Conservation (phyloP, 495 filamentous ascomycete genomes). For the Trichoderma erinaceum region DNA sequence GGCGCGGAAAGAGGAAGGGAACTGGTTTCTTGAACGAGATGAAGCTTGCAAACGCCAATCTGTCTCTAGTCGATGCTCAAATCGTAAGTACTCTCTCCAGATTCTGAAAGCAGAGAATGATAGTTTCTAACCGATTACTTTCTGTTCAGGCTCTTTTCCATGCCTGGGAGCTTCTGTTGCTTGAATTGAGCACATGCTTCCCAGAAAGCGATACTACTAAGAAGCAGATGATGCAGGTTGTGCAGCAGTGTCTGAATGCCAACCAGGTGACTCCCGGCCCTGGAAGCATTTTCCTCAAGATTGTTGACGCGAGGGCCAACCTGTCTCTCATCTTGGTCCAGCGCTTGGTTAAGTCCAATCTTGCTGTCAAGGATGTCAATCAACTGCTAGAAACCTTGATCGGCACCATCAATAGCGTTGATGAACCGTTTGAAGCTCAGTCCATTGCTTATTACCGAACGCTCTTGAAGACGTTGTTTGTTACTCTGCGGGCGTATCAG, state of each 20-base stretch:
- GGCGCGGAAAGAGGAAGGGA: slow-evolving; percentile 52
- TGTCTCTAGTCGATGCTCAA: slow-evolving; percentile 87
- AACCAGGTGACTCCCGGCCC: slow-evolving; percentile 61
- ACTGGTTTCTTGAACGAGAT: slow-evolving; percentile 77
- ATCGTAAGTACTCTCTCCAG: slow-evolving; percentile 52
- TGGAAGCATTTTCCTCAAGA: slow-evolving; percentile 63
- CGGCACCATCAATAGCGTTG: slow-evolving; percentile 57
- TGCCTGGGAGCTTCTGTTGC: slow-evolving; percentile 82
- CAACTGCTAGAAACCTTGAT: slow-evolving; percentile 60
- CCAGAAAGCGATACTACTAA: slow-evolving; percentile 51
- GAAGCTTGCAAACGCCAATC: slow-evolving; percentile 76
- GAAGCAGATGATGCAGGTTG: slow-evolving; percentile 60
- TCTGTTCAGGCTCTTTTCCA: slow-evolving; percentile 60
- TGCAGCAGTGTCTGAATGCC: slow-evolving; percentile 62
- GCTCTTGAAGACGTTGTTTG: slow-evolving; percentile 77
- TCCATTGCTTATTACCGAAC: slow-evolving; percentile 72
- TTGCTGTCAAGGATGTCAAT: slow-evolving; percentile 54
- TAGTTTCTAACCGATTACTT: slow-evolving; percentile 25
- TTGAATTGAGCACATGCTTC: slow-evolving; percentile 72
- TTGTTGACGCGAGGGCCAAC: slow-evolving; percentile 66
- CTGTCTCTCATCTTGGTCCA: slow-evolving; percentile 72
- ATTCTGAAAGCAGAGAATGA: not conserved
- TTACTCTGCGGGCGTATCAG: slow-evolving; percentile 59
- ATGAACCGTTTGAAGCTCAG: slow-evolving; percentile 54
- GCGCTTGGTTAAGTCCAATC: slow-evolving; percentile 58